Evolutionary conservation across 2,329 filamentous ascomycete species (phyloP).

Genomic region (Eurotiales sp.): DNA sequence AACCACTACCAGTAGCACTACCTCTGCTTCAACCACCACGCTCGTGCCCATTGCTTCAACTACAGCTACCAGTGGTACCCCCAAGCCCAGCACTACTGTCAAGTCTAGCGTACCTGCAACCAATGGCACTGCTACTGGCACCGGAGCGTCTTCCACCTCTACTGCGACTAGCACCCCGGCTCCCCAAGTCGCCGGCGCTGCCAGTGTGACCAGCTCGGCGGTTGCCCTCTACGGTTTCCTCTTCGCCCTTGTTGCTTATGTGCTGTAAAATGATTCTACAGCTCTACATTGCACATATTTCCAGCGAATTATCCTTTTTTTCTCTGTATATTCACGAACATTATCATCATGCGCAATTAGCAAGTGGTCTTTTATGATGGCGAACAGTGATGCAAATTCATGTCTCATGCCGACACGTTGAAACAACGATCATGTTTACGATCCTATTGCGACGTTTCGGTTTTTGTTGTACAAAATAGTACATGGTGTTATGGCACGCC

Average conservation of each 20-base stretch:
- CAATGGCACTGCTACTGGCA: slow-evolving; percentile 4
- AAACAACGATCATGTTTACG: background rate
- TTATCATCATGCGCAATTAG: background rate
- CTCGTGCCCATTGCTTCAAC: slow-evolving; percentile 3
- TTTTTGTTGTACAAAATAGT: background rate
- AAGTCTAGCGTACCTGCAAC: slow-evolving; percentile 1
- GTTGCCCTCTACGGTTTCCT: slow-evolving; percentile 14
- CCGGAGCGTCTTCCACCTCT: background rate
- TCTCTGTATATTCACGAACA: background rate
- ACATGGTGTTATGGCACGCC: background rate
- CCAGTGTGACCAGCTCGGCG: slow-evolving; percentile 8
- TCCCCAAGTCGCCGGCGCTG: slow-evolving; percentile 1
- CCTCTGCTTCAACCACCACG: slow-evolving; percentile 37
- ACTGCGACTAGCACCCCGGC: background rate
- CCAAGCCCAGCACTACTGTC: slow-evolving; percentile 1
- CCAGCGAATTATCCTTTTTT: background rate
- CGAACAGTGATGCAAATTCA: background rate
- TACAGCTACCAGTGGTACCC: background rate
- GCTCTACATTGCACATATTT: background rate
- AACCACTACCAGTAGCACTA: slow-evolving; percentile 18
- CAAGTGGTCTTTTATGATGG: background rate
- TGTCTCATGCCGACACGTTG: background rate
- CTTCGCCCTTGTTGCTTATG: slow-evolving; percentile 14
- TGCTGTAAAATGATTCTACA: slow-evolving; percentile 1
- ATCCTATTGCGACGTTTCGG: background rate